Base-by-base conservation (phyloP, 1,139 yeast genomes). In the Yamadazyma blattariae region DNA sequence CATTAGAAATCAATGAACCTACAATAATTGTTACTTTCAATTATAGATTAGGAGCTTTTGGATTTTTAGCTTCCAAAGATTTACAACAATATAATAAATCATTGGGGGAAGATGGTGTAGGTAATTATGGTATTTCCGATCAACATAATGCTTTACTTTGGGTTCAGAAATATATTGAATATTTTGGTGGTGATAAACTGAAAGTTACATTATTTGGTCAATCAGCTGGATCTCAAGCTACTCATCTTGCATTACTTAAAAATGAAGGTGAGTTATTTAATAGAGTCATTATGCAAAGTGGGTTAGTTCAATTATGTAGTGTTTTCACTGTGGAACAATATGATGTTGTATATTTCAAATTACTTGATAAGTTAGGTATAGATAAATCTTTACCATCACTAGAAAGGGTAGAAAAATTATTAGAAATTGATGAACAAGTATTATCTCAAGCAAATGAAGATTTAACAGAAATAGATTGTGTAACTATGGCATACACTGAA, bases 211-310 rank as follows among this genome's bases (percentile, higher is more conserved):
- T 39, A 26, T 39, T 37, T 20, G 42, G 42, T 15, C 40, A 37
- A 30, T 37, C 40, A 7, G 39, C 42, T 14, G 46, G 44, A n/a
- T 32, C 39, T 18, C 39, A 36, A 27, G 39, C 32, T 14, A 30
- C 44, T 3, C 45, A 42, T 34, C 6, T 42, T 12, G 40, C 36
- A 5, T 19, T 45, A 27, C 34, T 39, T 26, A 30, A 36, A 21
- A 30, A 36, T 17, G 44, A 42, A 13, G 27, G 29, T 7, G n/a
- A n/a, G n/a, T 32, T 45, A 16, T 41, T 42, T 30, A 25, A 35
- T 4, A 25, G 42, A 9, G 46, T 27, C n/a, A 44, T 45, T 25
- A n/a, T 45, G n/a, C 48, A 45, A 31, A 45, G 48, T 32, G 48
- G 48, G 5, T 36, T 40, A 19, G 14, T 40, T 7, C 44, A 45